These are phyloP conservation scores for Phalaenopsis hybrid DNA, from an alignment of 116 monocot genomes.

Conservation along the genomic window DNA sequence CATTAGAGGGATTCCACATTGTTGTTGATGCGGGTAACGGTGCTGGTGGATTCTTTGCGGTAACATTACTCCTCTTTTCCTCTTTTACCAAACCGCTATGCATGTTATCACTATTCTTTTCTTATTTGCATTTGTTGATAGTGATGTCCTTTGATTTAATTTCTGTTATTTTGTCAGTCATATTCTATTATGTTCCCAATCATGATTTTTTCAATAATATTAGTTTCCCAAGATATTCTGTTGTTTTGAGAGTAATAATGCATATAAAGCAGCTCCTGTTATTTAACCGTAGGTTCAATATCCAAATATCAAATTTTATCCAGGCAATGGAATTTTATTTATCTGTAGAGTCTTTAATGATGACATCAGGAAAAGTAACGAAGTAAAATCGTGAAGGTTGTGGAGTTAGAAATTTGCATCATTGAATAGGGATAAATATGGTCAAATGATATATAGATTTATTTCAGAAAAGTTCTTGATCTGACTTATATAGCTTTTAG, in stretches of 20 bases:
- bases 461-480: not conserved
- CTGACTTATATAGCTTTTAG: not conserved
- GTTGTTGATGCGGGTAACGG: constrained; percentile 99
- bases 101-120: not conserved
- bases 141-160: not conserved
- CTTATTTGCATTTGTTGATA: not conserved
- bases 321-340: not conserved
- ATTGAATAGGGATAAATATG: not conserved
- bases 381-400: not conserved
- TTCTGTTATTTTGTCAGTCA: not conserved
- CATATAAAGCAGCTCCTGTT: not conserved
- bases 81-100: not conserved
- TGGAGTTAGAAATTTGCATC: not conserved
- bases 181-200: not conserved
- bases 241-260: not conserved
- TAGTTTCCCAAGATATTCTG: not conserved
- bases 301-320: not conserved
- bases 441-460: not conserved
- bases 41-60: constrained; percentile 94
- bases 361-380: not conserved
- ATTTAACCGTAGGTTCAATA: not conserved
- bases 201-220: not conserved
- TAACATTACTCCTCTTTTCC: constrained; percentile 23
- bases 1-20: constrained; percentile 89
- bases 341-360: not conserved